A percentile compares a stretch with the other conserved stretches of the same genome.
Conservation (phyloP, 2,329 filamentous ascomycete species). For the Blastomyces percursus region DNA sequence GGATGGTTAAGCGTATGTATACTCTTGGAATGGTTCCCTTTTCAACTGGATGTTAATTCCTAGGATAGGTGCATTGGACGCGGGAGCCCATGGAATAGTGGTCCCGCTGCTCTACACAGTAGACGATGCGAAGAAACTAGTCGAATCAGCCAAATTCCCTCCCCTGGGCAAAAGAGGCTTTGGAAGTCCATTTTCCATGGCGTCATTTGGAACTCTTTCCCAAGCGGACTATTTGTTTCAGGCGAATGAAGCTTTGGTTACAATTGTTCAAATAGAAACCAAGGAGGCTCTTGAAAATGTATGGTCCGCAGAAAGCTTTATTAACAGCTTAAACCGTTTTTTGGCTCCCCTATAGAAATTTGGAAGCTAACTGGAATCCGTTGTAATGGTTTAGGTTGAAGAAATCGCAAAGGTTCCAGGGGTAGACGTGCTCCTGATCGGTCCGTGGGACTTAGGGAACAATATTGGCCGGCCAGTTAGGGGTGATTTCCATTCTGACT, state of each 20-base stretch:
- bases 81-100: slow-evolving; percentile 49
- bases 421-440: slow-evolving; percentile 44
- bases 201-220: slow-evolving; percentile 30
- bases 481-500: slow-evolving; percentile 38
- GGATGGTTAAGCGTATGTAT: slow-evolving; percentile 48
- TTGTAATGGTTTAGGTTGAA: slow-evolving; percentile 25
- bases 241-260: slow-evolving; percentile 44
- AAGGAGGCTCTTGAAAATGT: slow-evolving; percentile 32
- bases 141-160: slow-evolving; percentile 46
- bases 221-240: slow-evolving; percentile 41
- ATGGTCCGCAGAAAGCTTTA: not conserved
- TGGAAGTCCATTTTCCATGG: slow-evolving; percentile 44
- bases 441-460: slow-evolving; percentile 48
- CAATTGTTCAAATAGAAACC: slow-evolving; percentile 38
- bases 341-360: not conserved
- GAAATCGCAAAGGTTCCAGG: slow-evolving; percentile 44
- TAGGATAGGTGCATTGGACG: slow-evolving; percentile 42
- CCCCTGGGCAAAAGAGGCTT: slow-evolving; percentile 46
- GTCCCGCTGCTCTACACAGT: slow-evolving; percentile 44
- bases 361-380: not conserved
- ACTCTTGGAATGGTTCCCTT: not conserved
- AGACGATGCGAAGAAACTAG: slow-evolving; percentile 43
- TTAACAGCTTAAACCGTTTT: not conserved
- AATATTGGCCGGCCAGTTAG: slow-evolving; percentile 45
- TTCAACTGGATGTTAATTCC: not conserved